Base-by-base conservation (phyloP, 345 rosid species). In the Gossypium herbaceum region DNA sequence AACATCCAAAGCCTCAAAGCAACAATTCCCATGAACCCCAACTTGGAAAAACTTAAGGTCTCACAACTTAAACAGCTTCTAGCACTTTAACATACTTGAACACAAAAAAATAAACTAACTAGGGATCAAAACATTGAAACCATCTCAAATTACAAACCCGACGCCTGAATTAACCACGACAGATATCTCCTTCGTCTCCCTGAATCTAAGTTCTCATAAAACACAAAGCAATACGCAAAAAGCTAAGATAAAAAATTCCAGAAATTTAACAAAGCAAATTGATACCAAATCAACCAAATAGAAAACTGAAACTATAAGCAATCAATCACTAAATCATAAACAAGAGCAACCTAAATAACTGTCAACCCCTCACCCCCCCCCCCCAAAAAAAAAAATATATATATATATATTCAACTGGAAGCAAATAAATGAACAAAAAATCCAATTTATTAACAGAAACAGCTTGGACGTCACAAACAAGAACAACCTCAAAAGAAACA, bases 21-120 rank as follows among this genome's bases (percentile, higher is more conserved):
- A 72, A 69, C 54, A 79, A 78, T 65, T 44, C 52, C 82, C 74
- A 75, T 77, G 59, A 71, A 78, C 73, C 59, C 54, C 44, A 54
- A 76, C 16, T 65, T 25, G 8, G 70, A 39, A 66, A 57, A 20
- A 1, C 39, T 13, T 4, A 29, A 20, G 4, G 19, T 24, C 77
- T 61, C 34, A 47, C 9, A 65, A 29, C 24, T 39, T 60, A 51
- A 51, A 64, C 27, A 12, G 12, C 77, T 39, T 62, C 48, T 7
- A 12, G n/a, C 77, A 10, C 70, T 19, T 50, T 39, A 62, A 9
- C 70, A 51, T 27, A 34, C 41, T 34, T 5, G 7, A 34, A 34
- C 41, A 5, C 41, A 34, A 34, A 63, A 74, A 3, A 50, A 39
- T 50, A 16, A 60, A 39, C 13, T 12, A 61, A 39, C 13, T 63